phyloP scores from a whole-genome alignment of 2,329 filamentous ascomycete genomes.

The Pestalotiopsis sp. region DNA sequence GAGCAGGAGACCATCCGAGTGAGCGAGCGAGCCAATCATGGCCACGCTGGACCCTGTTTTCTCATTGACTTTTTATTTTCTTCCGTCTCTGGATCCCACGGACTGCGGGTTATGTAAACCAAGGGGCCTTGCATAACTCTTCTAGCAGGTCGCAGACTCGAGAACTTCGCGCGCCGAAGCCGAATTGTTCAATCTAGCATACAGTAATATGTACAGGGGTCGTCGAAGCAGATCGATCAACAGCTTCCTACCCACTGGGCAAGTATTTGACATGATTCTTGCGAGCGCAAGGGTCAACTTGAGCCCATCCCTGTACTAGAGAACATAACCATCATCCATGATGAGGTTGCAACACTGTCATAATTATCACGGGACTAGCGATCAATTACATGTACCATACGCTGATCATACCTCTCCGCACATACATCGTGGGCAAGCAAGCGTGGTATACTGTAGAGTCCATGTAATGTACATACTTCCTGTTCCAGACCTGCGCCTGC shows the following conservation, averaged over 20 bases:
- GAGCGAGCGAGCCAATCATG: neutral
- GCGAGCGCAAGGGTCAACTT: neutral
- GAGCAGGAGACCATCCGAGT: constrained; percentile 7
- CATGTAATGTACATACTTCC: neutral
- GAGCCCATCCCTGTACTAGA: neutral
- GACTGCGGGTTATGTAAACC: neutral
- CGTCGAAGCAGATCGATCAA: neutral
- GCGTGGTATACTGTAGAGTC: neutral
- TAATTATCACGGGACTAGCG: neutral
- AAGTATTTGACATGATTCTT: neutral
- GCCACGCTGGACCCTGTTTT: neutral
- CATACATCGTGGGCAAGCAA: neutral
- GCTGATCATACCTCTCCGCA: neutral
- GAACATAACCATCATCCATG: neutral
- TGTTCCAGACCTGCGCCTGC: neutral
- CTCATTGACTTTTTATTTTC: neutral
- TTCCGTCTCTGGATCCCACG: neutral
- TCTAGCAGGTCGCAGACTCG: neutral
- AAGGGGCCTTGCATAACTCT: neutral
- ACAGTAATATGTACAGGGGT: neutral
- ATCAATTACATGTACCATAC: neutral
- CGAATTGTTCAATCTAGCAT: neutral
- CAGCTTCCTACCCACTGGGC: neutral
- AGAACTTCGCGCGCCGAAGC: neutral
- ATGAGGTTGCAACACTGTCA: neutral